Evolutionary conservation across 345 rosid species (phyloP).

Genomic region (Lumnitzera racemosa): DNA sequence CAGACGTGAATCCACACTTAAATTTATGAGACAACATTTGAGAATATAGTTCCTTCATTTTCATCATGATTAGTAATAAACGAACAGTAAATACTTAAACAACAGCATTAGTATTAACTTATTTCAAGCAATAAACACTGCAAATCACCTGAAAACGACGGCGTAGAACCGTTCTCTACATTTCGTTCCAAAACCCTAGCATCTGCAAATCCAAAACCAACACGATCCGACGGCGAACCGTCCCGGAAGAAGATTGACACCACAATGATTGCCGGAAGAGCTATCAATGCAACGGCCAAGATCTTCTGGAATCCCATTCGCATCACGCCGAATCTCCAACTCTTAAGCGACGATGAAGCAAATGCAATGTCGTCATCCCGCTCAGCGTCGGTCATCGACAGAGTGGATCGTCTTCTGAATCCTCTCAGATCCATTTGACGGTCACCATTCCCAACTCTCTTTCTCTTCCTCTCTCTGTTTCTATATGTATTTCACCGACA

Average conservation of each 20-base stretch:
- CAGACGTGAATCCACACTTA: no score
- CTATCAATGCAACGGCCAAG: constrained; percentile 25
- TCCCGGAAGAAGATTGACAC: constrained; percentile 21
- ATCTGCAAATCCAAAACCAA: constrained; percentile 27
- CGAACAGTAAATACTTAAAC: no score
- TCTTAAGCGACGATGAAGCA: constrained; percentile 15
- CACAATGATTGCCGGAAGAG: constrained; percentile 25
- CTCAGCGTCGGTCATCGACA: constrained; percentile 17
- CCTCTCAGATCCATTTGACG: constrained; percentile 40
- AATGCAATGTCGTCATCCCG: constrained; percentile 5
- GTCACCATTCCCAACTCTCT: no score
- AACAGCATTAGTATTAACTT: background rate
- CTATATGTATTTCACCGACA: no score
- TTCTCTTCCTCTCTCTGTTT: no score
- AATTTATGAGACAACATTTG: no score
- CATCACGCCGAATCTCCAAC: constrained; percentile 23
- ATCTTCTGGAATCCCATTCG: constrained; percentile 9
- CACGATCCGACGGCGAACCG: constrained; percentile 24
- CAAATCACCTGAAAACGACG: constrained; percentile 1
- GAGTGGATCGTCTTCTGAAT: constrained; percentile 35
- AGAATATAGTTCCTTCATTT: no score
- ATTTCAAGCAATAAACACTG: background rate
- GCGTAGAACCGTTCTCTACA: constrained; percentile 16
- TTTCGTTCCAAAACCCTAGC: constrained; percentile 31
- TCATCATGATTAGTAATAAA: no score